phyloP scores from a whole-genome alignment of 106 monocot species.

The Chionographis japonica region DNA sequence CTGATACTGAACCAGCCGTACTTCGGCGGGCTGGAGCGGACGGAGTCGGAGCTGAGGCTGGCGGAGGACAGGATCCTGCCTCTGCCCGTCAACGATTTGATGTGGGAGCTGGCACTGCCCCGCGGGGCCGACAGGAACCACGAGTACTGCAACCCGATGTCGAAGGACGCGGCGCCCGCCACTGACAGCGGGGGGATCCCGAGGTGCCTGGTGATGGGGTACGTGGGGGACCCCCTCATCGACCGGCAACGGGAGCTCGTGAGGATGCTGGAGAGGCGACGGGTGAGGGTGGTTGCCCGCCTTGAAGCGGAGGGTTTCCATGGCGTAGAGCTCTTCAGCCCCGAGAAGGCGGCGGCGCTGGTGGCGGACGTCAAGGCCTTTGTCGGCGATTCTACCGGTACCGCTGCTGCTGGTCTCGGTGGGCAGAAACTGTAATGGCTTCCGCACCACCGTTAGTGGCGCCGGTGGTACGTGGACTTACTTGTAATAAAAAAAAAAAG shows the following conservation, averaged over 20 bases:
- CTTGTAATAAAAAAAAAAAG: no score
- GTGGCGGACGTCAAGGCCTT: slow-evolving; percentile 25
- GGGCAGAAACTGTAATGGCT: background rate
- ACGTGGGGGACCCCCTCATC: slow-evolving; percentile 38
- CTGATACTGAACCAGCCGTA: slow-evolving; percentile 27
- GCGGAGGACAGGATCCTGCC: slow-evolving; percentile 30
- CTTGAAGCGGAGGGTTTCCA: slow-evolving; percentile 27
- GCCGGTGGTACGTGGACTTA: no score
- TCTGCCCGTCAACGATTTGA: slow-evolving; percentile 24
- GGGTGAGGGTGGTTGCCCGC: slow-evolving; percentile 16
- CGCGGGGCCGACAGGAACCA: slow-evolving; percentile 29
- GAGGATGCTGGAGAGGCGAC: slow-evolving; percentile 19
- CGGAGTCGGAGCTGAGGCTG: slow-evolving; percentile 20
- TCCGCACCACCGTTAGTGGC: no score
- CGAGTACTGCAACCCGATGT: slow-evolving; percentile 27
- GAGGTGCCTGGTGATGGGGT: slow-evolving; percentile 25
- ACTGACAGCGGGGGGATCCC: slow-evolving; percentile 2
- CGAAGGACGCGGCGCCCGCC: background rate
- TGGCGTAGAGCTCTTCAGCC: slow-evolving; percentile 29
- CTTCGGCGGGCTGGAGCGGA: slow-evolving; percentile 21
- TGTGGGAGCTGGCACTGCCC: slow-evolving; percentile 41
- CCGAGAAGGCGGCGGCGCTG: background rate
- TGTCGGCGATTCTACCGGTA: background rate
- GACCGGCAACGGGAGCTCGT: slow-evolving; percentile 42
- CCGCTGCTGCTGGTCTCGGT: no score